Conservation (phyloP, 305 asterid species). For the Solanum aculeatissimum region DNA sequence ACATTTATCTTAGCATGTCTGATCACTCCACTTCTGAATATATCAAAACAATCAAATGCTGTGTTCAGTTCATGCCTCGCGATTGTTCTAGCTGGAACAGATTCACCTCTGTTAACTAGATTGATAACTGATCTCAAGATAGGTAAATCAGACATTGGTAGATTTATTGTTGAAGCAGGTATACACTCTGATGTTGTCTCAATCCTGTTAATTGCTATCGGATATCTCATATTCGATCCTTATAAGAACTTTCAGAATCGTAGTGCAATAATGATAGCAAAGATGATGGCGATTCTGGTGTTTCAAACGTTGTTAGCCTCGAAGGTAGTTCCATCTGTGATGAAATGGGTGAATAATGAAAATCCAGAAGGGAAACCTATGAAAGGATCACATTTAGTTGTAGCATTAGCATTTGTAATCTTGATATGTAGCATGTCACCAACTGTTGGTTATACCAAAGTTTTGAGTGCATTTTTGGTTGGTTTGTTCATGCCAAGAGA, state of each 20-base stretch:
- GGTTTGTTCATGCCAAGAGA: slow-evolving; percentile 89
- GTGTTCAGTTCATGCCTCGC: slow-evolving; percentile 62
- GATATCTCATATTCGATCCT: slow-evolving; percentile 58
- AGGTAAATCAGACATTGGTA: slow-evolving; percentile 82
- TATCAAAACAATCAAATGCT: slow-evolving; percentile 19
- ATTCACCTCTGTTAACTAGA: slow-evolving; percentile 57
- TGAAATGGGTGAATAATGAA: slow-evolving; percentile 87
- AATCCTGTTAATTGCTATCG: slow-evolving; percentile 43
- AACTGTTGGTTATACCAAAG: slow-evolving; percentile 32
- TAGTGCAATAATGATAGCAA: neutral
- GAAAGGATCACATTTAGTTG: slow-evolving; percentile 74
- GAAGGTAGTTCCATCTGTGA: slow-evolving; percentile 45
- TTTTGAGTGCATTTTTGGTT: slow-evolving; percentile 68
- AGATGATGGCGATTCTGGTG: slow-evolving; percentile 26
- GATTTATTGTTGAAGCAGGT: slow-evolving; percentile 70
- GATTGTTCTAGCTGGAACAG: slow-evolving; percentile 51
- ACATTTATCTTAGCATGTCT: slow-evolving; percentile 54
- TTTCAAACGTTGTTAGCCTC: slow-evolving; percentile 46
- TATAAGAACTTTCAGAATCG: slow-evolving; percentile 18
- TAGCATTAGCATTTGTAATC: slow-evolving; percentile 57
- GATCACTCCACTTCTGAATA: slow-evolving; percentile 29
- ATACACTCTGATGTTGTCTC: slow-evolving; percentile 58
- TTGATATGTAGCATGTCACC: slow-evolving; percentile 54
- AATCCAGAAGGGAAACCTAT: slow-evolving; percentile 91
- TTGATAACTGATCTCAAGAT: slow-evolving; percentile 75